Base-by-base conservation (phyloP, 148 eudicot species). In the Diospyros kaki region DNA sequence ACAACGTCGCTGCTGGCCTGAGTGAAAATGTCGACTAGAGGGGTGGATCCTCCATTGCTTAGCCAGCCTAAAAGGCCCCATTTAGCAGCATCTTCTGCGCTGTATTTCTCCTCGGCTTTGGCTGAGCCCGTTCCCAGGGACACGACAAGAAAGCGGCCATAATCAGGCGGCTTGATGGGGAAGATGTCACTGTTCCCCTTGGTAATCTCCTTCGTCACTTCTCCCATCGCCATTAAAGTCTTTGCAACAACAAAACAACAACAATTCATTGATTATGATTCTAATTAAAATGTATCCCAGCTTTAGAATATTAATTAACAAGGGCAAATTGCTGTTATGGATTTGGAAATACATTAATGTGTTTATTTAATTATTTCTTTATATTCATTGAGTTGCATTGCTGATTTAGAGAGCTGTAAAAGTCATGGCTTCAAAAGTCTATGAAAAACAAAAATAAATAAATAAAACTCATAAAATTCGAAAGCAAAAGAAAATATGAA, bases 1-100 rank as follows among this genome's bases (percentile, higher is more conserved):
- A 82, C 84, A 86, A 87, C 82, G 62, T 87, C 90, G 54, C 64
- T 66, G 65, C 87, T 87, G 0, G 87, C 81, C 38, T 76, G 84
- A 39, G 71, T 69, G 45, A 87, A 82, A 2, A 79, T 76, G 42
- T 87, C 90, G 13, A 79, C 71, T 42, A 87, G 59, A 2, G 84
- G 88, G 39, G 78, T 50, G 1, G 84, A 78, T 2, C 80, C 83
- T 42, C 65, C 78, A 39, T 45, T 42, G 1, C 40, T 60, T 7
- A 87, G 62, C 88, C 85, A 87, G 1, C 84, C 84, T 10, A 84
- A 63, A 6, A 76, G 9, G 0, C 87, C 84, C 86, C 87, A 84
- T 42, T 75, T 74, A 6, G 84, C 78, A 0, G 84, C 81, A 3
- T 9, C 45, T 2, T 78, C 64, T 2, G 86, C 87, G 40, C 44